Base-by-base conservation (phyloP, 2,329 filamentous ascomycete species). In the Gaeumannomyces sp. region DNA sequence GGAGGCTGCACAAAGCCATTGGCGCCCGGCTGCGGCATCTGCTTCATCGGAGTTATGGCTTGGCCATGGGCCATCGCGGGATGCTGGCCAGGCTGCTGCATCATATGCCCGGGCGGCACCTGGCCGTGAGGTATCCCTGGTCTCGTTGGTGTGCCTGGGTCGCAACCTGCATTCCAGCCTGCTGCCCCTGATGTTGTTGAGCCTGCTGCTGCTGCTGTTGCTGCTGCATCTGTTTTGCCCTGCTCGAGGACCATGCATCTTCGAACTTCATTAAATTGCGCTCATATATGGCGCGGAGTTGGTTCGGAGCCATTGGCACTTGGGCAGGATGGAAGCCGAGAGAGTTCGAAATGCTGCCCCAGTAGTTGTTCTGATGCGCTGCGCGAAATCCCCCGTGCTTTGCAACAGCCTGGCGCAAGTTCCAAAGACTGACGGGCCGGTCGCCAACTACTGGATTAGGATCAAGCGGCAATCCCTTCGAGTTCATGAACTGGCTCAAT, bases 231-330 rank as follows among this genome's bases (percentile, higher is more conserved):
- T 83, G 81, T 70, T 82, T 81, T 59, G 81, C 78, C 31, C 79
- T 80, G 68, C 80, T 81, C 67, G 86, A 85, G 69, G 83, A 72
- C 79, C 84, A 90, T 2, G 83, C 84, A 66, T 88, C 85, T 73
- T 97, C 93, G 68, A 96, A 97, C 38, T 88, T 84, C 31, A 84
- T 78, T 7, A 97, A 78, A 69, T 93, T 93, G 50, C 85, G 83
- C 70, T 93, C 89, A 75, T 95, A 96, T 8, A 91, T 83, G 33
- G 83, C 81, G 70, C 88, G 86, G 69, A 97, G 75, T 69, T 95
- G 88, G 65, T 85, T 83, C 2, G 86, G 82, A 0, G 91, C 92
- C 13, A 81, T 84, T 1, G 88, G 89, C 64, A 85, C 78, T 68
- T 91, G 89, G 63, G 83, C 81, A 0, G 83, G 83, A 11, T 81